Evolutionary conservation across 495 filamentous ascomycete species (phyloP), one percentile per base, ranked within the genome.

Genomic region (Aspergillus nidulans): DNA sequence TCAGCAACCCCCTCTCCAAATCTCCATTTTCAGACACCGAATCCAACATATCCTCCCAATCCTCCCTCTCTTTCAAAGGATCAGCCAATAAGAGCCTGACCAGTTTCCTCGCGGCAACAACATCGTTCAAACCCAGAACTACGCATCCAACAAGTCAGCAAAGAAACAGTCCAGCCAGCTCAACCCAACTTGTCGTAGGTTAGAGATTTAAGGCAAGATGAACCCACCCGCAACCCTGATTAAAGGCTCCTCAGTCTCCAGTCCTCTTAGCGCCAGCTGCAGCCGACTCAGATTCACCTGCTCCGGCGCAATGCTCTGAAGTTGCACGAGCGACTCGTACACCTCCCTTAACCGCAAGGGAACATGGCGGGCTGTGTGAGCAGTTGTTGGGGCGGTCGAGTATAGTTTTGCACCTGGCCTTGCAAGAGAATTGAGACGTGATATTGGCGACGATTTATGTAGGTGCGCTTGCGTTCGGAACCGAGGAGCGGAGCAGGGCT

Each of bases 231-330:
- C 91, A 65, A 97, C 77, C 32, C 92, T 75, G 59, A 90, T 81
- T n/a, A 88, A 79, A 28, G 78, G 73, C 52, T 73, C 63, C 38
- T 97, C 52, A 2, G 88, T 81, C 60, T 88, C 82, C 57, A 96
- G 73, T 6, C 90, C 90, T 46, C 85, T 79, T 64, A 91, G 68
- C 16, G 91, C 92, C 59, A 97, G 78, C 62, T 90, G 85, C 49
- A 97, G 65, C 59, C 90, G 82, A 53, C 87, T 87, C 19, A 87
- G 75, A 69, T 89, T 88, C 53, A 91, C 79, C 66, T 85, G 83
- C 56, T 79, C 79, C 34, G 81, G 72, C 21, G 85, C 82, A 38
- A 81, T 69, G 53, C 79, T 77, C 57, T 88, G 77, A 20, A 96
- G 72, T 20, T 77, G 75, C 8, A 72, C 69, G 18, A 95, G 73